Conservation (phyloP, 1,284 basidiomycete genomes). For the Pulveroboletus sp. region DNA sequence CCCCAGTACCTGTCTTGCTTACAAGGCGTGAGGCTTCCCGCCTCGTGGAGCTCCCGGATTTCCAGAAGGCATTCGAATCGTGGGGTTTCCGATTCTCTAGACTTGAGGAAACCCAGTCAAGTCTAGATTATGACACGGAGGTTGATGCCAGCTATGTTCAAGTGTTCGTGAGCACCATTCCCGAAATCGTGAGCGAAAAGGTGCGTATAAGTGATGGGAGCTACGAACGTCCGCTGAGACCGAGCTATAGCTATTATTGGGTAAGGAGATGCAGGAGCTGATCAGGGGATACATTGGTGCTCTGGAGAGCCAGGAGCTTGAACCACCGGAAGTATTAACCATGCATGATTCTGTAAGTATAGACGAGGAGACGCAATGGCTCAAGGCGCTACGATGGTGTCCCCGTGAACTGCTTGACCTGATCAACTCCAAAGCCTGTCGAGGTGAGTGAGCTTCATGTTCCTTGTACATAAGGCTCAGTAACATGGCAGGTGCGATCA, state of each 20-base stretch:
- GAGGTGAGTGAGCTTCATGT: conserved; percentile 51
- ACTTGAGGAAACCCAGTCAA: conserved; percentile 25
- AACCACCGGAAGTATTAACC: conserved; percentile 16
- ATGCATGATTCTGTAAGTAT: conserved; percentile 12
- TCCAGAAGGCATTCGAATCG: conserved; percentile 49
- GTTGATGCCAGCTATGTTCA: conserved; percentile 47
- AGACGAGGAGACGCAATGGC: conserved; percentile 51
- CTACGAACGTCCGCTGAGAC: conserved; percentile 5
- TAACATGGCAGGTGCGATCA: conserved; percentile 72
- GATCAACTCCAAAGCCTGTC: conserved; percentile 89
- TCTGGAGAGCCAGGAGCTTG: conserved; percentile 33
- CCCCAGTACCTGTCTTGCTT: conserved; percentile 58
- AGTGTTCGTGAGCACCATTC: conserved; percentile 54
- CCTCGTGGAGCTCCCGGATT: conserved; percentile 40
- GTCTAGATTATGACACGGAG: conserved; percentile 20
- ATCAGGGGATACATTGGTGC: conserved; percentile 61
- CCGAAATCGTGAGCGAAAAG: conserved; percentile 67
- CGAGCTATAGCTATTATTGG: conserved; percentile 50
- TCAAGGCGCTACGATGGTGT: conserved; percentile 71
- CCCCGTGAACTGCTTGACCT: conserved; percentile 77
- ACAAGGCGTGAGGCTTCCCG: conserved; percentile 55
- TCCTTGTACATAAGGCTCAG: conserved; percentile 4
- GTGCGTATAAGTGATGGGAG: conserved; percentile 34
- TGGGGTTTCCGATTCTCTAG: conserved; percentile 73
- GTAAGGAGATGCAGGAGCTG: conserved; percentile 62